phyloP scores from a whole-genome alignment of 192 early-diverging fungal genomes.

The Thamnidium elegans region DNA sequence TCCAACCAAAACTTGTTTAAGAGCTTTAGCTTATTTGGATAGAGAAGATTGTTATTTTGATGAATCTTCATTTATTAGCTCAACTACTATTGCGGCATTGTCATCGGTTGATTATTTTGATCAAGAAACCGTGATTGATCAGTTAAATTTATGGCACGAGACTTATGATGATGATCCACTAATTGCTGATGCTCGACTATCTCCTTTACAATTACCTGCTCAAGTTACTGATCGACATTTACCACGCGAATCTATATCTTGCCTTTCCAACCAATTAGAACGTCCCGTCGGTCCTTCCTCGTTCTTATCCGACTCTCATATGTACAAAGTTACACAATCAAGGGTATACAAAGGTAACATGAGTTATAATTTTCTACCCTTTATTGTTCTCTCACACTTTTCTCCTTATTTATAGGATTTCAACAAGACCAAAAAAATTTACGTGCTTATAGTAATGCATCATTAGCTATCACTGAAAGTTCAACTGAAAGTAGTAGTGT shows the following conservation, averaged over 20 bases:
- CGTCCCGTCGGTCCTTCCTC: constrained; percentile 25
- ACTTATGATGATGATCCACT: constrained; percentile 4
- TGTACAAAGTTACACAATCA: not conserved
- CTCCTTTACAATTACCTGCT: constrained; percentile 28
- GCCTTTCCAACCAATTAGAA: constrained; percentile 3
- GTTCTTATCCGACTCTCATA: constrained; percentile 11
- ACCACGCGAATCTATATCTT: constrained; percentile 15
- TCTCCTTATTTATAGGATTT: constrained; percentile 1
- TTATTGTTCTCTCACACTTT: not conserved
- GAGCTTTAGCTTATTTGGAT: constrained; percentile 14
- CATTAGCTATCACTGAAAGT: not conserved
- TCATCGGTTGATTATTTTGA: constrained; percentile 9
- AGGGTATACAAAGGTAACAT: constrained; percentile 2
- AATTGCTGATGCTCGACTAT: constrained; percentile 18
- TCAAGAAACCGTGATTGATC: not conserved
- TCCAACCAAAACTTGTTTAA: constrained; percentile 9
- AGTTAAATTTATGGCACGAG: constrained; percentile 1
- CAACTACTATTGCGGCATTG: constrained; percentile 1
- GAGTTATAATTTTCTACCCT: not conserved
- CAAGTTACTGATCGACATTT: not conserved
- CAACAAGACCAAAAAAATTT: constrained; percentile 13
- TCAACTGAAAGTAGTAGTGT: constrained; percentile 11
- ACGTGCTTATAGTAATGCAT: constrained; percentile 14
- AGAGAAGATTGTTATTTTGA: constrained; percentile 16
- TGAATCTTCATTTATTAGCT: constrained; percentile 17